phyloP scores from a whole-genome alignment of 2,329 filamentous ascomycete species.

The Fusarium sp. region DNA sequence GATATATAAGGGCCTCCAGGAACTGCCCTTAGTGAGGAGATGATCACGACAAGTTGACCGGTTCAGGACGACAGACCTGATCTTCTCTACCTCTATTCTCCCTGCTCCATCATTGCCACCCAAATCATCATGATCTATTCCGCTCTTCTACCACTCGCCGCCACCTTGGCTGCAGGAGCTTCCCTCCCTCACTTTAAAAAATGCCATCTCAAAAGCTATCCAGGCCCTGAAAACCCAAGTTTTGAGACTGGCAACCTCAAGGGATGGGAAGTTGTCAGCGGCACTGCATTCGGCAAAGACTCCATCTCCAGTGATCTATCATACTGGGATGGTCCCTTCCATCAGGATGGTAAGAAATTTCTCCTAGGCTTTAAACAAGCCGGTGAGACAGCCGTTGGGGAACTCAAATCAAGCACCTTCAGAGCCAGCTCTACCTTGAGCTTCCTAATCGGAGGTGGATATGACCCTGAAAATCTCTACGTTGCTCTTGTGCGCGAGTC shows the following conservation, averaged over 20 bases:
- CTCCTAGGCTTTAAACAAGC: constrained; percentile 42
- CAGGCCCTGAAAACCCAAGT: constrained; percentile 37
- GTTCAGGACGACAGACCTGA: no score
- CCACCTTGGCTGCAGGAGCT: not conserved
- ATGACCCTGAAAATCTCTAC: constrained; percentile 47
- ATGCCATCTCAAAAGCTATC: not conserved
- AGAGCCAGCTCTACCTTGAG: constrained; percentile 46
- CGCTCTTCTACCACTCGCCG: not conserved
- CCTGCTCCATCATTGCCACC: no score
- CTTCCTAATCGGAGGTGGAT: constrained; percentile 49
- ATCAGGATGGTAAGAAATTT: constrained; percentile 42
- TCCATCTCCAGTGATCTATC: constrained; percentile 37
- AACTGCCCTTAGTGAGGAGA: not conserved
- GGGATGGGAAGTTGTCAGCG: constrained; percentile 45
- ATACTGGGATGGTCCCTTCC: constrained; percentile 48
- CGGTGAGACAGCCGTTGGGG: constrained; percentile 45
- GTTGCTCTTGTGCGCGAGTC: constrained; percentile 45
- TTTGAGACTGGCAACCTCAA: constrained; percentile 45
- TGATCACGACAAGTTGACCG: not conserved
- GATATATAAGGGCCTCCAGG: not conserved
- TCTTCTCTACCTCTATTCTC: not conserved
- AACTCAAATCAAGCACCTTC: constrained; percentile 46
- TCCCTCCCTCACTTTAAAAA: not conserved
- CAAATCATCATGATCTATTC: not conserved
- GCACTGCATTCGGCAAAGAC: constrained; percentile 42